Base-by-base conservation (phyloP, 345 rosid species). In the Limnanthes douglasii region DNA sequence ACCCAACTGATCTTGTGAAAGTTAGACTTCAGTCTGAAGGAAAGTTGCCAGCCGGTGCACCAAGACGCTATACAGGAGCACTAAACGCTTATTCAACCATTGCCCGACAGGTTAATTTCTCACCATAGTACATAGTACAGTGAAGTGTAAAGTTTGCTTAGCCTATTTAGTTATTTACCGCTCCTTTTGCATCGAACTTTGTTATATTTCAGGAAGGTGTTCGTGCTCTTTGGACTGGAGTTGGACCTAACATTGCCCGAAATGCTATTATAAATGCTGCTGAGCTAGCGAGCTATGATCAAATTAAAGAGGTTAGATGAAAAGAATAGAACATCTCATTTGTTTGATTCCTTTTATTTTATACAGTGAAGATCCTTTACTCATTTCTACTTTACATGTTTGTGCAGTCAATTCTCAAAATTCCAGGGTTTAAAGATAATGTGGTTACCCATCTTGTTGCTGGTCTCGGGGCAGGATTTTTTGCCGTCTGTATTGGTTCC, bases 11-110 rank as follows among this genome's bases (percentile, higher is more conserved):
- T 66, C 99, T 92, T 52, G 96, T 92, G 54, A 92, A 92, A 62
- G 99, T 92, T 29, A 76, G 99, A 48, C 93, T 92, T 52, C 99
- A 92, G 57, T 73, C 99, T 54, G 99, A 92, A 71, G 99, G 99
- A 38, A 85, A 86, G 63, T 57, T 85, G 50, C 72, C 95, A 10
- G 67, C 90, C 12, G 99, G 96, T 34, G 99, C 69, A 15, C 95
- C 95, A 24, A 81, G 72, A 70, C 96, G 96, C 31, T 92, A 92
- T 53, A 42, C 84, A 45, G 99, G 99, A 47, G 69, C 99, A 7
- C 41, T 92, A 56, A 85, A 68, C 70, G 99, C 99, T 14, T 92
- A 92, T 50, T 78, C 95, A 11, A 85, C 94, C 5, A 92, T 92
- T 48, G 66, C 65, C 55, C 78, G 80, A 60, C 84, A 85, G 99